These are phyloP conservation scores for Ricinus communis DNA, from an alignment of 345 rosid species.

Conservation along the genomic window DNA sequence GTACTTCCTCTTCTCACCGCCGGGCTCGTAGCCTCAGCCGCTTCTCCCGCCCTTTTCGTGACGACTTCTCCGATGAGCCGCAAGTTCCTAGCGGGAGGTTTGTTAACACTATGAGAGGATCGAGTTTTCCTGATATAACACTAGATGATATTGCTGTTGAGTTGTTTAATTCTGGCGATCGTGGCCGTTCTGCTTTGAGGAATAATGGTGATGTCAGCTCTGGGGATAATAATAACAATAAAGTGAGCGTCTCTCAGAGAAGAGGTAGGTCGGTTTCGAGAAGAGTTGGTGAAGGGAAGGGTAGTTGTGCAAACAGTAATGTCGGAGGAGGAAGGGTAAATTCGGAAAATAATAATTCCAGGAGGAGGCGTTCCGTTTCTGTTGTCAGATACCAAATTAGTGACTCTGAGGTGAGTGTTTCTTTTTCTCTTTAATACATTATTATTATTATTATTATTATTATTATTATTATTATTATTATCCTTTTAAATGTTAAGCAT, in stretches of 20 bases:
- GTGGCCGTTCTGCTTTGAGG: slow-evolving; percentile 50
- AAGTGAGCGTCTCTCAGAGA: slow-evolving; percentile 44
- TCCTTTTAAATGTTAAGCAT: too few relatives aligned
- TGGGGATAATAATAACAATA: slow-evolving; percentile 14
- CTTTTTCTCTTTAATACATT: not conserved
- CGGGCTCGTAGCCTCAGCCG: slow-evolving; percentile 89
- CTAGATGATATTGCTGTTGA: slow-evolving; percentile 79
- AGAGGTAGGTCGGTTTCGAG: slow-evolving; percentile 91
- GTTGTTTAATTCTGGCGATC: slow-evolving; percentile 53
- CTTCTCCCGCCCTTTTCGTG: slow-evolving; percentile 53
- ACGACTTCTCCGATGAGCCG: slow-evolving; percentile 36
- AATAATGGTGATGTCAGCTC: slow-evolving; percentile 34
- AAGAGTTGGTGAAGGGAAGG: slow-evolving; percentile 34
- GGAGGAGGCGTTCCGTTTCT: slow-evolving; percentile 77
- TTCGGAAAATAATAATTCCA: slow-evolving; percentile 44
- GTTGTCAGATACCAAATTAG: slow-evolving; percentile 59
- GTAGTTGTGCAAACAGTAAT: slow-evolving; percentile 24
- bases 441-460: too few relatives aligned
- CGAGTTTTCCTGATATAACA: slow-evolving; percentile 74
- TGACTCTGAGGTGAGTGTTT: slow-evolving; percentile 68
- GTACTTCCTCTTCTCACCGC: slow-evolving; percentile 41
- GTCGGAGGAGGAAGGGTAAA: slow-evolving; percentile 38
- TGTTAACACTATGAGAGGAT: slow-evolving; percentile 81
- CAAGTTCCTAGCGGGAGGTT: slow-evolving; percentile 64
- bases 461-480: too few relatives aligned